phyloP scores from a whole-genome alignment of 345 rosid species.

The Turritis glabra region DNA sequence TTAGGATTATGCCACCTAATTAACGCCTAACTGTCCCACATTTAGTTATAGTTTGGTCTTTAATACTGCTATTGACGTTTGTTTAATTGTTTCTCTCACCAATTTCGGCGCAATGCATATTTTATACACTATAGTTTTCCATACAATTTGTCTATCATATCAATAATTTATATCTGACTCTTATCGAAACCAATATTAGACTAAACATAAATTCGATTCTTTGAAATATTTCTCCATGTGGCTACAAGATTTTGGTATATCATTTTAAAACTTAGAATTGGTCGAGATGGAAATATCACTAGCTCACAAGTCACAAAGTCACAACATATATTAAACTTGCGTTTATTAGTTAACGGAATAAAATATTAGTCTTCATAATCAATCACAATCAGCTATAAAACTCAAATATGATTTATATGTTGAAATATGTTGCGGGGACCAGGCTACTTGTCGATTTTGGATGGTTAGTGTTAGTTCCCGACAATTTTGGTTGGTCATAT shows the following conservation, averaged over 20 bases:
- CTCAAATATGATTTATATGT: background rate
- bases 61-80: slow-evolving; percentile 15
- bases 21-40: slow-evolving; percentile 37
- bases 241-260: slow-evolving; percentile 13
- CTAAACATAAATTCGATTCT: slow-evolving; percentile 20
- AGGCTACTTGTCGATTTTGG: slow-evolving; percentile 19
- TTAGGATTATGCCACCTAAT: slow-evolving; percentile 34
- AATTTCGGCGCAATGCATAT: slow-evolving; percentile 19
- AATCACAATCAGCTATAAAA: background rate
- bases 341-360: background rate
- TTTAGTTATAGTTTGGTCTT: slow-evolving; percentile 33
- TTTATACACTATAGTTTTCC: background rate
- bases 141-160: background rate
- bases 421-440: slow-evolving; percentile 5
- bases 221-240: slow-evolving; percentile 33
- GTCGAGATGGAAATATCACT: slow-evolving; percentile 1
- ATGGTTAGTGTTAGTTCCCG: slow-evolving; percentile 22
- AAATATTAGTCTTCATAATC: slow-evolving; percentile 11
- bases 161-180: slow-evolving; percentile 14
- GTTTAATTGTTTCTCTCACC: slow-evolving; percentile 15
- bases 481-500: slow-evolving; percentile 29
- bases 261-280: no score
- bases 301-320: background rate
- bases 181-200: slow-evolving; percentile 1
- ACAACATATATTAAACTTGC: background rate